Percentiles rank a stretch among this genome's conserved stretches.
These are phyloP conservation scores for Mallotus repandus DNA, from an alignment of 441 rosid species.

Conservation along the genomic window DNA sequence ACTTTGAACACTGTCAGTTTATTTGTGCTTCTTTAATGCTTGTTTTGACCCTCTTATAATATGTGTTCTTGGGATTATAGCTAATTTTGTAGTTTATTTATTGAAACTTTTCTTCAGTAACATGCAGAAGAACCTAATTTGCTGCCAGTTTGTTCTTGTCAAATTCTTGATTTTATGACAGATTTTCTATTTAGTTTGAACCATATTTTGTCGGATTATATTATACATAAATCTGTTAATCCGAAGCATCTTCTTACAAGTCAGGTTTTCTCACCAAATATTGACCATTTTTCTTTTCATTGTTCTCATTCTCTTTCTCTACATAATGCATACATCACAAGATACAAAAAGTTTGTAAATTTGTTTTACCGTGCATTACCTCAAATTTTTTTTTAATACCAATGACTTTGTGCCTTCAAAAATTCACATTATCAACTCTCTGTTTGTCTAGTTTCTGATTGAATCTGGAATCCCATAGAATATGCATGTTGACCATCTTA, in stretches of 20 bases:
- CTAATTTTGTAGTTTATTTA: not conserved
- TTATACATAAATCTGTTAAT: too few species aligned
- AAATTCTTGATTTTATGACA: too few species aligned
- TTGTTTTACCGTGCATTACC: not conserved
- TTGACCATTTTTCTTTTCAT: too few species aligned
- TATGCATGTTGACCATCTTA: not conserved
- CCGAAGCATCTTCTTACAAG: too few species aligned
- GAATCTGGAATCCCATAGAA: not conserved
- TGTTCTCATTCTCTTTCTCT: not conserved
- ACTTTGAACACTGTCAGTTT: constrained; percentile 71
- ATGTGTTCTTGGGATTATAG: not conserved
- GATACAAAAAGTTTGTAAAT: not conserved
- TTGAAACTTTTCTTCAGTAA: too few species aligned
- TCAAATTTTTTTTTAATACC: not conserved
- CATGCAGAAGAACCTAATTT: too few species aligned
- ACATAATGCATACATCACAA: not conserved
- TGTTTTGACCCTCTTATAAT: not conserved
- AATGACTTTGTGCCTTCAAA: not conserved
- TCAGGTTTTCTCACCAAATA: too few species aligned
- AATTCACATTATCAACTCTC: not conserved
- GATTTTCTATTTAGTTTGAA: too few species aligned
- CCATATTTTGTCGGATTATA: too few species aligned
- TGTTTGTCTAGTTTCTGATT: too few species aligned
- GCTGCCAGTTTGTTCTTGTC: too few species aligned
- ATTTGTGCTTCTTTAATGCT: constrained; percentile 15